Evolutionary conservation across 257 asterid genomes (phyloP).

Genomic region (Galeopsis tetrahit): DNA sequence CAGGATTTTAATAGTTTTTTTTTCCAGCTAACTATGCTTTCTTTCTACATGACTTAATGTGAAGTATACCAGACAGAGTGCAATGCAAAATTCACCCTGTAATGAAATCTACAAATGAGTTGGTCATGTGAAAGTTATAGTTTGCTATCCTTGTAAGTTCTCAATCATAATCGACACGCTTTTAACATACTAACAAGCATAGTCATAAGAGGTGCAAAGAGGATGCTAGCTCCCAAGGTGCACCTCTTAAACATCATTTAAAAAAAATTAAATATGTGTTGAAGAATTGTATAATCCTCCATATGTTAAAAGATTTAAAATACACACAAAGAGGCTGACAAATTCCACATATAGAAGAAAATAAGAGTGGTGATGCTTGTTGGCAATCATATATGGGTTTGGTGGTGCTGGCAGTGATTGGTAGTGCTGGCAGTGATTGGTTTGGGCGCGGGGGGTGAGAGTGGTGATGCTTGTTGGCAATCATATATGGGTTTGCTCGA

Average conservation of each 20-base stretch:
- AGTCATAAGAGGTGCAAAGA: background rate
- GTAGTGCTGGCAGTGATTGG: too few relatives aligned
- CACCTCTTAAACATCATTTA: background rate
- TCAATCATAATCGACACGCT: background rate
- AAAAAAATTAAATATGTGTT: background rate
- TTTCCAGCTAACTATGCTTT: background rate
- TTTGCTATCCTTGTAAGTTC: background rate
- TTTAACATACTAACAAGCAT: background rate
- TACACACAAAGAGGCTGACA: background rate
- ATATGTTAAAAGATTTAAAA: background rate
- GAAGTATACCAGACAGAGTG: background rate
- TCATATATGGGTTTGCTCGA: background rate
- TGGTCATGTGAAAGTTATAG: background rate
- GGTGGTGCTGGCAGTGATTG: too few relatives aligned
- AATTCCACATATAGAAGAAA: background rate
- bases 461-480: background rate
- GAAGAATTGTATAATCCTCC: background rate
- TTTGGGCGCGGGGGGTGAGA: too few relatives aligned
- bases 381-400: too few relatives aligned
- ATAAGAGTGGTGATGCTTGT: too few relatives aligned
- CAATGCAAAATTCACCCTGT: background rate
- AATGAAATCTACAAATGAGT: conserved; percentile 19
- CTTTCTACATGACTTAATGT: conserved; percentile 10
- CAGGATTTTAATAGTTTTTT: background rate
- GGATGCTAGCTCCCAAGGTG: background rate